A percentile compares a stretch with the other conserved stretches of the same genome.
These are phyloP conservation scores for Apiospora kogelbergensis DNA, from an alignment of 2,329 filamentous ascomycete species.

Conservation along the genomic window DNA sequence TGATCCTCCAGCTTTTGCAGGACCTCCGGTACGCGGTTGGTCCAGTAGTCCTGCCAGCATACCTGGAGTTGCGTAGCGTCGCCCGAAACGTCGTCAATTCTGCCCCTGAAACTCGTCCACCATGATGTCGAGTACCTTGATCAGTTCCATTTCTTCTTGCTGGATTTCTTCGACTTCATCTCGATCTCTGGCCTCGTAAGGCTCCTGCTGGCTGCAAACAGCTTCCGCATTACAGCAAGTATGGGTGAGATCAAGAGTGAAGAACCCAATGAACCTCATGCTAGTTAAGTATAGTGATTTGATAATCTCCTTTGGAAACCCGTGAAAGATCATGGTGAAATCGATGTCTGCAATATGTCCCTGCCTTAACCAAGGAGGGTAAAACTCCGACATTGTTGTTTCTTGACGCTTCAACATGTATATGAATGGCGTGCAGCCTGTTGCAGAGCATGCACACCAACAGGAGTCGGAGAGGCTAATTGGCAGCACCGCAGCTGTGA, in stretches of 20 bases:
- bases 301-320: not conserved
- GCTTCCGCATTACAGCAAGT: not conserved
- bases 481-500: not conserved
- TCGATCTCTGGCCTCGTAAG: not conserved
- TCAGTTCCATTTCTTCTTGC: not conserved
- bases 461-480: not conserved
- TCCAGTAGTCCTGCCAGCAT: slow-evolving; percentile 4
- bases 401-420: slow-evolving; percentile 10
- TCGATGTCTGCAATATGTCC: not conserved
- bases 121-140: not conserved
- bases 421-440: slow-evolving; percentile 6
- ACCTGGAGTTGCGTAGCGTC: not conserved
- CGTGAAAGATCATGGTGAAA: too few species aligned
- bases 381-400: too few species aligned
- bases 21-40: not conserved
- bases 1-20: not conserved
- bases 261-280: not conserved
- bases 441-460: not conserved
- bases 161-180: not conserved
- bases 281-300: not conserved
- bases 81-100: not conserved
- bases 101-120: not conserved
- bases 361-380: too few species aligned
- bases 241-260: not conserved
- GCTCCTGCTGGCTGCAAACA: fast-evolving